A percentile compares a stretch with the other conserved stretches of the same genome.
These are phyloP conservation scores for Abrus pulchellus DNA, from an alignment of 306 rosid species.

Conservation along the genomic window DNA sequence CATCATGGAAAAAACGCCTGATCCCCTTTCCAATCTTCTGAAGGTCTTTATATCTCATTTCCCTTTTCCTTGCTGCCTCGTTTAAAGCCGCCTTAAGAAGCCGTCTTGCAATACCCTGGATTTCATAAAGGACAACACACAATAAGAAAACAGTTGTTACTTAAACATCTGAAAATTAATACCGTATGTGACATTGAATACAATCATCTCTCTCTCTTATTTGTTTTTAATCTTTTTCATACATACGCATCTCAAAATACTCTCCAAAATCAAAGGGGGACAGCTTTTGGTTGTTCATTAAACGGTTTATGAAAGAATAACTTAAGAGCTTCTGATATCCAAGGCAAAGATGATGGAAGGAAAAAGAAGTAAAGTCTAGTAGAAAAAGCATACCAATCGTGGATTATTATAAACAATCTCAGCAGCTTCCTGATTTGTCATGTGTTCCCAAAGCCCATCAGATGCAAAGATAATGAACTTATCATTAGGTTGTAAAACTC, in stretches of 20 bases:
- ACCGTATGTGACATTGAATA: too few relatives aligned
- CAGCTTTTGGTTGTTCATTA: too few relatives aligned
- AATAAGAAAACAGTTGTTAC: background rate
- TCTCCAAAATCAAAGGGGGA: too few relatives aligned
- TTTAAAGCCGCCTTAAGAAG: slow-evolving; percentile 73
- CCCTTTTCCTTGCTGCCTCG: slow-evolving; percentile 78
- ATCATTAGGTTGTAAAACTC: slow-evolving; percentile 73
- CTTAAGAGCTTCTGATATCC: background rate
- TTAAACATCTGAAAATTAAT: too few relatives aligned
- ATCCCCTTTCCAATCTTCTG: slow-evolving; percentile 73
- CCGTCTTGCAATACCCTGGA: slow-evolving; percentile 80
- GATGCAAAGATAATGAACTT: slow-evolving; percentile 89
- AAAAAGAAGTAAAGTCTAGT: background rate
- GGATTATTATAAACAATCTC: slow-evolving; percentile 78
- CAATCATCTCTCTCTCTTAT: too few relatives aligned
- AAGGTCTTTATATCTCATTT: slow-evolving; percentile 77
- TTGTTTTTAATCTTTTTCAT: too few relatives aligned
- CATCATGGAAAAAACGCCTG: slow-evolving; percentile 82
- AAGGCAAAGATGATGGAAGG: background rate
- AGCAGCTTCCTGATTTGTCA: slow-evolving; percentile 81
- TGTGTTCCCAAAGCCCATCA: slow-evolving; percentile 92
- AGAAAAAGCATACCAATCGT: slow-evolving; percentile 60
- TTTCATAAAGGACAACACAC: slow-evolving; percentile 22
- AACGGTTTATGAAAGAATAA: background rate
- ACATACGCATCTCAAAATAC: too few relatives aligned